Conservation (phyloP, 352 stramenopile species). For the Peronospora destructor region DNA sequence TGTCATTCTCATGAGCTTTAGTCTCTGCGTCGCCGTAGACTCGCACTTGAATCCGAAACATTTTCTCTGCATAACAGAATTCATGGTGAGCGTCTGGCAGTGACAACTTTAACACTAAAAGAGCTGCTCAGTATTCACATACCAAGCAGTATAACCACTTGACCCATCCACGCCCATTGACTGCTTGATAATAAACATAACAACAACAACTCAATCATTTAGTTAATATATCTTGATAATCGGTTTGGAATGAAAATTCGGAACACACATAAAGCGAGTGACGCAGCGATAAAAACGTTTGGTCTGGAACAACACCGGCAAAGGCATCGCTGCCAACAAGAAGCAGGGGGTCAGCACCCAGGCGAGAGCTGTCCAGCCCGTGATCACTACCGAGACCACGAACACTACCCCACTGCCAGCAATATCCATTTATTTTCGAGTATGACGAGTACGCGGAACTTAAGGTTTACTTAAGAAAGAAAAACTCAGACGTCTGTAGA, state of each 20-base stretch:
- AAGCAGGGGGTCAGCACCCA: constrained; percentile 56
- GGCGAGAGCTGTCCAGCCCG: constrained; percentile 46
- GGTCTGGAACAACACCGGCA: constrained; percentile 17
- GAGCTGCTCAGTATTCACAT: constrained; percentile 4
- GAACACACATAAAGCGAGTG: constrained; percentile 46
- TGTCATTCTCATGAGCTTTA: constrained; percentile 40
- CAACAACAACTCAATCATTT: background rate
- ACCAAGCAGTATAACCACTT: constrained; percentile 59
- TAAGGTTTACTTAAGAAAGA: constrained; percentile 1
- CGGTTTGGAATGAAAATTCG: background rate
- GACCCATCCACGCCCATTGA: constrained; percentile 76
- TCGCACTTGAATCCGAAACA: constrained; percentile 52
- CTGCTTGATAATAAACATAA: constrained; percentile 21
- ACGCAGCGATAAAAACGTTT: constrained; percentile 43
- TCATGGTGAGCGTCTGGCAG: constrained; percentile 22
- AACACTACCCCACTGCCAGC: constrained; percentile 42
- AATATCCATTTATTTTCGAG: constrained; percentile 26
- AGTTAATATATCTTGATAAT: background rate
- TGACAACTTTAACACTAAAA: constrained; percentile 5
- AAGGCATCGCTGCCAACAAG: constrained; percentile 32
- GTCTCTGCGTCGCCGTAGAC: constrained; percentile 55
- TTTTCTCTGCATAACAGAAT: constrained; percentile 32
- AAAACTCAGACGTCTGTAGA: background rate
- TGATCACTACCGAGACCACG: constrained; percentile 42
- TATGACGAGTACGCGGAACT: background rate